Evolutionary conservation across 2,329 filamentous ascomycete species (phyloP).

Genomic region (Calonectria montana): DNA sequence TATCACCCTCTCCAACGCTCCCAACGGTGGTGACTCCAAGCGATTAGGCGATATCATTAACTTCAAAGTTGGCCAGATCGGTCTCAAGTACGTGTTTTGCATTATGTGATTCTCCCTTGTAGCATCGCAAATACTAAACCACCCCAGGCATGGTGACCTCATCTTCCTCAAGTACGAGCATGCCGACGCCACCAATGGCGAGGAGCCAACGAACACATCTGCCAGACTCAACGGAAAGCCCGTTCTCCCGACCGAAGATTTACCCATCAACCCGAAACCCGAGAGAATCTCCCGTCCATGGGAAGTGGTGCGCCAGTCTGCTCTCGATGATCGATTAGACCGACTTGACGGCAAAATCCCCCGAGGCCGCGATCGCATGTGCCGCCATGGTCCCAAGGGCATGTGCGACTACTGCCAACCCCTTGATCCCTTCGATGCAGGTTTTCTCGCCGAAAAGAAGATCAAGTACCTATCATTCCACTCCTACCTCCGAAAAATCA

Average conservation of each 20-base stretch:
- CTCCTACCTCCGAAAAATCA: constrained; percentile 92
- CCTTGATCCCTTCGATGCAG: constrained; percentile 90
- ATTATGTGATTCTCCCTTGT: not conserved
- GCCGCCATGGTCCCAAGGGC: constrained; percentile 93
- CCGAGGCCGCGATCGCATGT: constrained; percentile 86
- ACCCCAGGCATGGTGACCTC: constrained; percentile 83
- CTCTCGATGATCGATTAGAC: constrained; percentile 88
- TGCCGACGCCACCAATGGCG: constrained; percentile 52
- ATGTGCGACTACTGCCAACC: constrained; percentile 99
- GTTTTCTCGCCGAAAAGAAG: constrained; percentile 92
- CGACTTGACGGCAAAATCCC: constrained; percentile 90
- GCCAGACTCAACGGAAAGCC: constrained; percentile 84
- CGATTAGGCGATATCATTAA: constrained; percentile 67
- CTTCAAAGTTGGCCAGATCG: constrained; percentile 68
- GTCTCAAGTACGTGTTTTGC: constrained; percentile 61
- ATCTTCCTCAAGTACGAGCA: constrained; percentile 87
- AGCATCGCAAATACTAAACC: constrained; percentile 32
- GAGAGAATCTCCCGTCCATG: constrained; percentile 64
- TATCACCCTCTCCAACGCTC: constrained; percentile 72
- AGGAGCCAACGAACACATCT: constrained; percentile 56
- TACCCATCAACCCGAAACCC: constrained; percentile 78
- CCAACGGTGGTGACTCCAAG: constrained; percentile 68
- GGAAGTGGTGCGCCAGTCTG: constrained; percentile 90
- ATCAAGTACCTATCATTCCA: constrained; percentile 99
- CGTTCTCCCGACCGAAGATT: constrained; percentile 75